Conservation (phyloP, 78 protist genomes). For the Dictyostelium brefeldianum region DNA sequence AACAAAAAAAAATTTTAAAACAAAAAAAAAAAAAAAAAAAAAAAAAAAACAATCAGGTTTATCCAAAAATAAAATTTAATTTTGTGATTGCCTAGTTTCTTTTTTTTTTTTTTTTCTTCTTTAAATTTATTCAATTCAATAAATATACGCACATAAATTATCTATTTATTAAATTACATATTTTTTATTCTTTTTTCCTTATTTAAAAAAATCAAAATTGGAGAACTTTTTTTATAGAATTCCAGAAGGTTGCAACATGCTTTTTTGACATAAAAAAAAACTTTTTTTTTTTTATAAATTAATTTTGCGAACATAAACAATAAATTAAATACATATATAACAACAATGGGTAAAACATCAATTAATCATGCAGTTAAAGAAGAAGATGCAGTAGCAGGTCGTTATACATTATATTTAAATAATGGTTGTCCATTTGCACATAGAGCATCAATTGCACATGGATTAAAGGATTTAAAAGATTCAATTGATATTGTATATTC, state of each 20-base stretch:
- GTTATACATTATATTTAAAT: conserved; percentile 28
- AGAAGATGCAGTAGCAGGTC: conserved; percentile 19
- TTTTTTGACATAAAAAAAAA: too few species aligned
- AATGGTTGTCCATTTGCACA: conserved; percentile 56
- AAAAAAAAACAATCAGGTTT: too few species aligned
- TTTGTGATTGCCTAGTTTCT: too few species aligned
- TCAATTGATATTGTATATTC: not conserved
- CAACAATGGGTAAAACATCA: not conserved
- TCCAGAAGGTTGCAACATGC: too few species aligned
- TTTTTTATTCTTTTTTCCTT: not conserved
- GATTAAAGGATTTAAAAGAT: conserved; percentile 29
- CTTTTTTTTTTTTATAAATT: not conserved
- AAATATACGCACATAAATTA: not conserved
- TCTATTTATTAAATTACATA: not conserved
- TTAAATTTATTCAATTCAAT: too few species aligned
- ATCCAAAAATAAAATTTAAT: too few species aligned
- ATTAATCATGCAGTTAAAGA: not conserved
- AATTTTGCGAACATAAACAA: too few species aligned
- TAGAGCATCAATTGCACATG: not conserved
- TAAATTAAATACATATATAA: not conserved
- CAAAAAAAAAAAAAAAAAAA: too few species aligned
- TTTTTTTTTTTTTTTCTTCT: too few species aligned
- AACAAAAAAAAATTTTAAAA: too few species aligned
- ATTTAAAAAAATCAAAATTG: not conserved
- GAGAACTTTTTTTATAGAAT: not conserved